Percentiles rank a stretch among this genome's conserved stretches.
Conservation (phyloP, 345 rosid species). For the Rhizophora apiculata region DNA sequence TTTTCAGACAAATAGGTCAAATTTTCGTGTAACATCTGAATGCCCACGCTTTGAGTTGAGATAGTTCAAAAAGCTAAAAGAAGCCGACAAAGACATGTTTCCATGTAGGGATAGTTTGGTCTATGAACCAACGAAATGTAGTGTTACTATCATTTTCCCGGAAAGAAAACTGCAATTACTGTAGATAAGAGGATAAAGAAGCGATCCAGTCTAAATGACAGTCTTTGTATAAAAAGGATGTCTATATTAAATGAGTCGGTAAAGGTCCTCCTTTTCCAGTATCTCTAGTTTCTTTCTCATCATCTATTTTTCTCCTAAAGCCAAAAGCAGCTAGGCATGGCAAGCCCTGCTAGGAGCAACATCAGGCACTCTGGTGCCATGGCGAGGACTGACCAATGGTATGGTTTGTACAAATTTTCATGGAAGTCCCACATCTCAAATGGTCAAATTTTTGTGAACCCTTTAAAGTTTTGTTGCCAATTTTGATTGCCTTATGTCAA, state of each 20-base stretch:
- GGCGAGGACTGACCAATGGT: conserved; percentile 96
- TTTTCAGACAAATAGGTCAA: too few species aligned
- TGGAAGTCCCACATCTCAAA: neutral
- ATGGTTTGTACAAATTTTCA: conserved; percentile 3
- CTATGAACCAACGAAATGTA: neutral
- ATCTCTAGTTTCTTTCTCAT: too few species aligned
- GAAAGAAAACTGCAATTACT: neutral
- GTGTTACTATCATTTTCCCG: neutral
- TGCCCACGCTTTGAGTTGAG: too few species aligned
- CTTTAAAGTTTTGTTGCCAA: neutral
- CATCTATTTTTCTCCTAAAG: too few species aligned
- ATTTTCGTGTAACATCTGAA: too few species aligned
- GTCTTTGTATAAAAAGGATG: conserved; percentile 2
- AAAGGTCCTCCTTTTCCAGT: too few species aligned
- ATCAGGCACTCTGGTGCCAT: conserved; percentile 51
- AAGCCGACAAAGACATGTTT: neutral
- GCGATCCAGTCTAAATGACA: neutral
- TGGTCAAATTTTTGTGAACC: neutral
- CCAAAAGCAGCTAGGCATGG: conserved; percentile 26
- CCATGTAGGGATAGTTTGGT: conserved; percentile 17
- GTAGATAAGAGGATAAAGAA: neutral
- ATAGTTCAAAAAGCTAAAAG: too few species aligned
- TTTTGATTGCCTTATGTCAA: neutral
- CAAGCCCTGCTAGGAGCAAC: conserved; percentile 33
- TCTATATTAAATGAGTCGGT: too few species aligned